A percentile compares a stretch with the other conserved stretches of the same genome.
These are phyloP conservation scores for Neurospora terricola DNA, from an alignment of 495 filamentous ascomycete genomes.

Conservation along the genomic window DNA sequence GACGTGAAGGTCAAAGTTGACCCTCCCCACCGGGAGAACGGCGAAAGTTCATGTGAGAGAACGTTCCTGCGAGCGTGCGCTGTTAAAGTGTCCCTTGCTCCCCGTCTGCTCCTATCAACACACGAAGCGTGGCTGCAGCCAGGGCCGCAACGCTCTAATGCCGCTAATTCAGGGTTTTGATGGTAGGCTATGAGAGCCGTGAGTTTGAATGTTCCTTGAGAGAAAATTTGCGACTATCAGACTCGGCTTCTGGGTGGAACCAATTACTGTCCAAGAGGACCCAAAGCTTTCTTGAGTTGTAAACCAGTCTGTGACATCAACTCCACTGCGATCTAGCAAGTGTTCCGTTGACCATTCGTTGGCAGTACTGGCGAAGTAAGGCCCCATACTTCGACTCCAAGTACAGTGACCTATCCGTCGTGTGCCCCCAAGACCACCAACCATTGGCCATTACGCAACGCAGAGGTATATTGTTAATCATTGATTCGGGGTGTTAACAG, in stretches of 20 bases:
- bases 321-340: neutral
- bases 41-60: slow-evolving; percentile 24
- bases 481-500: neutral
- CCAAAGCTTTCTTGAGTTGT: neutral
- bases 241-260: neutral
- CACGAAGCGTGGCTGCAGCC: slow-evolving; percentile 12
- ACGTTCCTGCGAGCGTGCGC: slow-evolving; percentile 16
- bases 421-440: neutral
- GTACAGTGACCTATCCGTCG: neutral
- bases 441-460: neutral
- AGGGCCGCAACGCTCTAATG: neutral
- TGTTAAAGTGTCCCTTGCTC: neutral
- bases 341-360: neutral
- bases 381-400: neutral
- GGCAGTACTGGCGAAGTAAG: neutral
- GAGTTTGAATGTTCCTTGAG: neutral
- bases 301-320: neutral
- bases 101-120: slow-evolving; percentile 3
- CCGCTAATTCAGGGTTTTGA: neutral
- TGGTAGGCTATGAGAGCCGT: neutral
- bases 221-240: neutral
- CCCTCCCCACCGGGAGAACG: neutral
- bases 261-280: neutral
- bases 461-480: neutral
- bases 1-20: neutral